Evolutionary conservation across 1,284 basidiomycete genomes (phyloP), one percentile per base, ranked within the genome.

Genomic region (Rhodotorula sp.): DNA sequence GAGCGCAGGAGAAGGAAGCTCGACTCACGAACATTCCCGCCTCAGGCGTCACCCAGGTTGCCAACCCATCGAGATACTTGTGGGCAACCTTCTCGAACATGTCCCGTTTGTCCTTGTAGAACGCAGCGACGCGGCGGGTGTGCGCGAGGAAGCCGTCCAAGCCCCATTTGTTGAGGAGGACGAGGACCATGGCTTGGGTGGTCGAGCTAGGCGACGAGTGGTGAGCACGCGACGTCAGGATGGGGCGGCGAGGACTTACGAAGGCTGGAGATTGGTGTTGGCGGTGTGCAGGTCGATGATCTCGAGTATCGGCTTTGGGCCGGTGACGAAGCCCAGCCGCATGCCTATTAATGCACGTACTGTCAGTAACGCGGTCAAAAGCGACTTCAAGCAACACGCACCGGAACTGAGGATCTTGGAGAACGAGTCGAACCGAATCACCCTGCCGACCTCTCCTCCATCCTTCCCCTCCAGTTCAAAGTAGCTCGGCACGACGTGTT

Each of bases 401-500:
- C 91, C 92, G 22, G 89, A 88, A 15, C 90, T 90, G 29, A 94
- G 83, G 53, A 95, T 84, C 83, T 97, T 97, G 66, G 89, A 91
- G 71, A 96, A 84, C 78, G 89, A 91, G 79, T 94, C 92, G 79
- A 94, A 91, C 49, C 92, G 86, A 32, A 94, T 72, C 15, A 94
- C 91, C n/a, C 88, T 86, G 5, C 91, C 91, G 7, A 59, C 58
- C 64, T 68, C 66, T 7, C 68, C 66, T 10, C 74, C 74, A 9
- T 76, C 65, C 24, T 67, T 76, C 0, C 79, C 83, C 78, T 94
- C 92, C 55, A 94, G 83, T 62, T 85, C 82, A 79, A 94, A 92
- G 80, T 93, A 94, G 0, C 88, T 90, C 1, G 89, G 86, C 39
- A 81, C 80, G 64, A 80, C 79, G 44, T 80, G 47, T 83, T 85